Evolutionary conservation across 139 green algal species (phyloP), one percentile per base, ranked within the genome.

Genomic region (Picochlorum sp.): DNA sequence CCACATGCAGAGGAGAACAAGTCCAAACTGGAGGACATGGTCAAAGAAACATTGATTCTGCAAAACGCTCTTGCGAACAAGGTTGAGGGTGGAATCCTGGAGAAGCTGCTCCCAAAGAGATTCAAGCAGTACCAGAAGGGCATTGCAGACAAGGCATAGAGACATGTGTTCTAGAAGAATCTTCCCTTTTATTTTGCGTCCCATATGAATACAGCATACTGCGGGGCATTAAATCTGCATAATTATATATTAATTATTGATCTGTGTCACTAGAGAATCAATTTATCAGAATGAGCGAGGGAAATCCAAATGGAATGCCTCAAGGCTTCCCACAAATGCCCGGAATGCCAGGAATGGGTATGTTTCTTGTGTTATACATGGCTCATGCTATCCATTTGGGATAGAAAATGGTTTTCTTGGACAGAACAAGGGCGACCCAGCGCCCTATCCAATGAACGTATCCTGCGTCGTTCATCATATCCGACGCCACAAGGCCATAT

Each of bases 51-150:
- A 18, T 56, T 84, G 65, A 49, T 85, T 44, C 41, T 85, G 51
- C 56, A 73, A 41, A 63, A 47, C 2, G 68, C 76, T 8, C 61
- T 85, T 51, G 28, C 70, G 15, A 56, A 66, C 10, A 50, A 60
- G 9, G 59, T 69, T 6, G 23, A 69, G 10, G 62, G 63, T 10
- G 64, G 66, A 24, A 49, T 88, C 28, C 71, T 95, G 61, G 87
- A 95, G 78, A 76, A 73, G 28, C 71, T 93, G 63, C 83, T 95
- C 71, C 87, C 87, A 62, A 91, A 91, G 72, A 81, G 87, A 7
- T 88, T 76, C 74, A 95, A 95, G 77, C 87, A 95, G 76, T 92
- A 88, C 77, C 50, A 77, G 28, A 91, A 91, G 76, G 85, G 84
- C 30, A 79, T 89, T 41, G 57, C 58, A 31, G 63, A 51, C 49